Percentiles rank a stretch among this genome's conserved stretches.
Evolutionary conservation across 176 grass and related monocot species (phyloP).

Genomic region (Themeda triandra): DNA sequence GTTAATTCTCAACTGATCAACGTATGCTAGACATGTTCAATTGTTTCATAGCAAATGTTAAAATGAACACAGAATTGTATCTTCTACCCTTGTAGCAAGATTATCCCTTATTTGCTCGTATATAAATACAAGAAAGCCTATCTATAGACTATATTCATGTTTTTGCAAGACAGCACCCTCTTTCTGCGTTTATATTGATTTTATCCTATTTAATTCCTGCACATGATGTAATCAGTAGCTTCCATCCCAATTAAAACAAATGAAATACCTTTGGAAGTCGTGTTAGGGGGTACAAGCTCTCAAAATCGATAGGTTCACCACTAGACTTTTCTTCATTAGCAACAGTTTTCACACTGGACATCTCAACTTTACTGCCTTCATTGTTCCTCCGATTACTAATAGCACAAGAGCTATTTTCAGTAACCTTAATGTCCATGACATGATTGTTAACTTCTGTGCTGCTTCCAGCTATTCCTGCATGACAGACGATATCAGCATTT

Average conservation of each 20-base stretch:
- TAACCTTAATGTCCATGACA: slow-evolving; percentile 17
- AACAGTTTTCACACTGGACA: slow-evolving; percentile 29
- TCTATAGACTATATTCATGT: neutral
- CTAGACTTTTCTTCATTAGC: slow-evolving; percentile 49
- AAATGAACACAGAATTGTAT: slow-evolving; percentile 2
- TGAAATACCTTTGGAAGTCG: slow-evolving; percentile 68
- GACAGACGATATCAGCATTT: neutral
- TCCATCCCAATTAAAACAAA: neutral
- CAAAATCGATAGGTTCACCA: slow-evolving; percentile 51
- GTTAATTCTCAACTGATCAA: neutral
- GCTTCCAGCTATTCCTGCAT: slow-evolving; percentile 20
- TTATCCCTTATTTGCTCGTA: neutral
- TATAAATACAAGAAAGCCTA: neutral
- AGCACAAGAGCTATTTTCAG: slow-evolving; percentile 16
- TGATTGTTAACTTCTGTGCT: slow-evolving; percentile 16
- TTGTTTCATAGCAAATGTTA: slow-evolving; percentile 2
- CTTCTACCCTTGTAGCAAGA: neutral
- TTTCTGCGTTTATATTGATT: neutral
- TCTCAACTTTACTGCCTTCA: slow-evolving; percentile 25
- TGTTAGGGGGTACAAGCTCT: slow-evolving; percentile 64
- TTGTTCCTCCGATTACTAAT: slow-evolving; percentile 5
- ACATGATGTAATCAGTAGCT: neutral
- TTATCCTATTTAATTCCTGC: neutral
- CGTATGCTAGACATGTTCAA: neutral
- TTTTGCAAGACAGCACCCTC: neutral